Base-by-base conservation (phyloP, 2,329 filamentous ascomycete genomes). In the Hymenoscyphus infarciens region DNA sequence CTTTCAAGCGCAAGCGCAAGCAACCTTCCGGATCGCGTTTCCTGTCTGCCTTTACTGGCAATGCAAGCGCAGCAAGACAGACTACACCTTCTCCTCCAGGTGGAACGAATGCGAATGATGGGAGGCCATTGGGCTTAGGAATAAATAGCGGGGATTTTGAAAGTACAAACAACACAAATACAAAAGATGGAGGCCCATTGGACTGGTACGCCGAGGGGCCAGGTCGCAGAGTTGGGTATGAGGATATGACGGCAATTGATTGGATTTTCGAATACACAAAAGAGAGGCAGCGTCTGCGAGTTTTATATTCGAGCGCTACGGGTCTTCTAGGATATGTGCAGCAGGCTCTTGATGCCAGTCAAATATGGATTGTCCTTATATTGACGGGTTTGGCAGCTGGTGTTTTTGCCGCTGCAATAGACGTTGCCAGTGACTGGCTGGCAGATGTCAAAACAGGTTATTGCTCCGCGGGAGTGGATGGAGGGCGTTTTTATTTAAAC, bases 231-330 rank as follows among this genome's bases (percentile, higher is more conserved):
- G 93, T 97, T 42, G 94, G 91, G 61, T 99, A 99, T 78, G 94
- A 97, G 73, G 90, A 99, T 77, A 81, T 97, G 75, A 97, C 94
- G 16, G 94, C 95, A 63, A 99, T 99, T 75, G 95, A 99, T 79
- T 99, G 95, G 95, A 98, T 98, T 74, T 98, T 97, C 71, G 95
- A 99, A 76, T 97, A 98, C 74, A 95, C 91, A 59, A 97, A 97
- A 76, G 95, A 99, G 78, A 86, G 95, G 22, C 92, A 96, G 75
- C 86, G 95, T 27, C 79, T 96, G 71, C 86, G 92, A n/a, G 84
- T 89, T 33, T 80, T 99, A 22, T 84, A 87, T 61, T 85, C 89
- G 0, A 85, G 83, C 70, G 83, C 87, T 7, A 82, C 84, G 22
- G 91, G 92, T 0, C 69, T 97, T 5, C 64, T 93, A 22, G 92